Evolutionary conservation across 2,329 filamentous ascomycete species (phyloP), one percentile per base, ranked within the genome.

Genomic region (Aspergillus brunneoviolaceus): DNA sequence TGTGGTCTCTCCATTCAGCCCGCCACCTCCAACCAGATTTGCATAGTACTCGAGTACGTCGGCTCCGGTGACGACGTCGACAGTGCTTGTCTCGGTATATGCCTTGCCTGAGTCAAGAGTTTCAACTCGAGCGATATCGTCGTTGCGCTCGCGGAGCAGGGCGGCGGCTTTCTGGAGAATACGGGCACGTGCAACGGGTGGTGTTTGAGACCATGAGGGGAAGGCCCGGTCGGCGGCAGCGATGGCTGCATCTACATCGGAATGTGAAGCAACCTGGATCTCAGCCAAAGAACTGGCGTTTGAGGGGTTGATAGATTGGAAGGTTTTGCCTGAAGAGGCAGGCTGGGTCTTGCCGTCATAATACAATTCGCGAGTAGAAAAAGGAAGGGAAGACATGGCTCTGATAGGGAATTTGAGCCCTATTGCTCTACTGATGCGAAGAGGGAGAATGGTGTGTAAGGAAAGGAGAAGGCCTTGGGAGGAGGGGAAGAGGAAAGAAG

Each of bases 1-100:
- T 51, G 88, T 87, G 21, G 90, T 89, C 76, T 94, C 90, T 60
- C 91, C 91, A 69, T 94, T 92, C 63, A 94, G 79, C 21, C 91
- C 89, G 57, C 90, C 90, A 48, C 87, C 86, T 25, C 88, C 90
- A 49, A 94, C 85, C 57, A 92, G 80, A 70, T 91, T 90, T 60
- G 91, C 91, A 75, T 90, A 96, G 80, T 92, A 96, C 74, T 95
- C 91, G 61, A 96, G 82, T 31, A 93, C 90, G 74, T 96, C 92
- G 25, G 89, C 90, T 51, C 92, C 91, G 0, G 91, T 95, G 48
- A 88, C 84, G 23, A 96, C 82, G 72, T 96, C 92, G 29, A 96
- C 91, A 0, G 88, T 87, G 56, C 88, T 90, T 3, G 92, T 96
- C 77, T 96, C 92, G 3, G 89, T 89, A 76, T 85, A 94, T 7